Evolutionary conservation across 345 rosid species (phyloP).

Genomic region (Eucalyptus decipiens): DNA sequence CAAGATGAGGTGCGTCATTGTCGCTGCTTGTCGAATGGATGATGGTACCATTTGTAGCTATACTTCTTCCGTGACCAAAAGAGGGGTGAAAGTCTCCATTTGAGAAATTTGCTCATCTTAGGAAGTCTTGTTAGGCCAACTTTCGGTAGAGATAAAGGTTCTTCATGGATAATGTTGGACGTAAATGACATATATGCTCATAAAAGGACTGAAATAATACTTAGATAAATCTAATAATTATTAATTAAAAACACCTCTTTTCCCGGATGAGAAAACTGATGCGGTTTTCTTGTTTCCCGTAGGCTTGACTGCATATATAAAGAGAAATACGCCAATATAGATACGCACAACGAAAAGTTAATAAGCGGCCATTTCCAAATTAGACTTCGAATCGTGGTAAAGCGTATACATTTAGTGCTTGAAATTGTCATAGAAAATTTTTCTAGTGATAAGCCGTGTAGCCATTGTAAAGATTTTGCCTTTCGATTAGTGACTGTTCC

Average conservation of each 20-base stretch:
- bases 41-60: background rate
- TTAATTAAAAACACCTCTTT: background rate
- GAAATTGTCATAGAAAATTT: background rate
- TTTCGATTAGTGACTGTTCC: background rate
- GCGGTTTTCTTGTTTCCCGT: background rate
- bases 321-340: background rate
- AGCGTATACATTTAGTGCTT: background rate
- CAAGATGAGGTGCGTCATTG: background rate
- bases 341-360: background rate
- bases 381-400: background rate
- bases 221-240: background rate
- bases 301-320: background rate
- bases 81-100: background rate
- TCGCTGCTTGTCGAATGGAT: background rate
- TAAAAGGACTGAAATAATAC: background rate
- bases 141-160: background rate
- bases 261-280: background rate
- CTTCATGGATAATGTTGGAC: background rate
- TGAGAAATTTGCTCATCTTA: background rate
- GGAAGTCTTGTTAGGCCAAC: background rate
- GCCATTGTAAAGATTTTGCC: background rate
- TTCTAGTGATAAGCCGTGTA: background rate
- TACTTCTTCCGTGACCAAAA: background rate
- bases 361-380: background rate
- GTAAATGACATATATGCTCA: background rate